Percentiles rank a stretch among this genome's conserved stretches.
phyloP scores from a whole-genome alignment of 2,329 filamentous ascomycete genomes.

The Aspergillus sp. region DNA sequence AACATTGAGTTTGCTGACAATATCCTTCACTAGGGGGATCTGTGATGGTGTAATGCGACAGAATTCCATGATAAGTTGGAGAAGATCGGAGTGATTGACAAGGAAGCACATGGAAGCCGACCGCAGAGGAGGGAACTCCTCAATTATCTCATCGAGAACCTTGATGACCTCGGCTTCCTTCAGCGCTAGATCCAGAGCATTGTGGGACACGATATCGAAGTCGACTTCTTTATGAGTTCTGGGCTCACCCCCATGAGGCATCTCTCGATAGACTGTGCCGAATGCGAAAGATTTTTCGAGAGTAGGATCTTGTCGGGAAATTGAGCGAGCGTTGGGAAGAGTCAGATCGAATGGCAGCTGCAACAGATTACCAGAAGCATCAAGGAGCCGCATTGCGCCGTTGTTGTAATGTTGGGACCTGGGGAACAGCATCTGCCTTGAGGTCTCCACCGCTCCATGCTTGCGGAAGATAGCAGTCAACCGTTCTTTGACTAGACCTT shows the following conservation, averaged over 20 bases:
- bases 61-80: constrained; percentile 86
- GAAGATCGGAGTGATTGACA: constrained; percentile 80
- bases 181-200: constrained; percentile 76
- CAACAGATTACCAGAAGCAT: constrained; percentile 79
- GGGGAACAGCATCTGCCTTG: constrained; percentile 75
- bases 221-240: constrained; percentile 84
- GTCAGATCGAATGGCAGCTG: constrained; percentile 95
- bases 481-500: constrained; percentile 70
- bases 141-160: constrained; percentile 86
- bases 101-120: constrained; percentile 80
- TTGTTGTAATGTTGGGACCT: constrained; percentile 72
- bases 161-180: constrained; percentile 95
- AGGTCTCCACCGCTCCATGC: constrained; percentile 83
- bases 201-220: constrained; percentile 89
- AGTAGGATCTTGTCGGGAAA: constrained; percentile 65
- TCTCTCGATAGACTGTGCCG: constrained; percentile 81
- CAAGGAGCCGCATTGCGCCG: constrained; percentile 76
- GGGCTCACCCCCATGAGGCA: constrained; percentile 75
- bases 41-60: constrained; percentile 73
- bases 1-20: constrained; percentile 83
- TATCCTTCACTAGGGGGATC: constrained; percentile 72
- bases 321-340: constrained; percentile 78
- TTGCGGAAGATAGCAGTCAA: constrained; percentile 77
- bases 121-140: constrained; percentile 73
- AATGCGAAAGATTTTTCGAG: constrained; percentile 81